These are phyloP conservation scores for Geotrichum carabidarum DNA, from an alignment of 1,139 yeast genomes.

Conservation along the genomic window DNA sequence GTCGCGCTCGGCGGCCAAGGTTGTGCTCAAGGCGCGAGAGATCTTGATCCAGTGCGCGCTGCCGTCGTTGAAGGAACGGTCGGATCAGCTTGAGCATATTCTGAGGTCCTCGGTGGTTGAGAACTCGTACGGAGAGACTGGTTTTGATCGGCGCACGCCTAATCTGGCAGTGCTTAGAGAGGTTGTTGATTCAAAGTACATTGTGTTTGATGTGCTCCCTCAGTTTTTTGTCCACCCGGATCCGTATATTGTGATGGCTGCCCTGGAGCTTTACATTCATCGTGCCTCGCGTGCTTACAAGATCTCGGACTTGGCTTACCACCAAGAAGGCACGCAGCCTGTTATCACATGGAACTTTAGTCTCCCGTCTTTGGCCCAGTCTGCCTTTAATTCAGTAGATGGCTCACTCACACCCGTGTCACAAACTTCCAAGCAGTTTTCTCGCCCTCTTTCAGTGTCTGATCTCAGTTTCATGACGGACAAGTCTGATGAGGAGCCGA, in stretches of 20 bases:
- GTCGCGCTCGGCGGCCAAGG: conserved; percentile 88
- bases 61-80: conserved; percentile 93
- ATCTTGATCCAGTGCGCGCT: conserved; percentile 91
- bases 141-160: conserved; percentile 70
- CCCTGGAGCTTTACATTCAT: conserved; percentile 92
- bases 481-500: conserved; percentile 51
- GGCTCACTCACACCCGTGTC: conserved; percentile 19
- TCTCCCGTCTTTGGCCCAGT: conserved; percentile 63
- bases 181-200: conserved; percentile 91
- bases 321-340: conserved; percentile 49
- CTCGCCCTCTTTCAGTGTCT: conserved; percentile 73
- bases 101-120: conserved; percentile 87
- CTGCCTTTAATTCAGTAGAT: conserved; percentile 43
- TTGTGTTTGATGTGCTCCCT: conserved; percentile 90
- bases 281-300: conserved; percentile 96
- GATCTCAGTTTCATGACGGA: conserved; percentile 83
- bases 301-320: conserved; percentile 67
- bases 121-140: conserved; percentile 74
- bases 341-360: conserved; percentile 87
- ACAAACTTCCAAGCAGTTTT: conserved; percentile 57
- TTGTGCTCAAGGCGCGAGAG: conserved; percentile 91
- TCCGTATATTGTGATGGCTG: conserved; percentile 89
- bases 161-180: conserved; percentile 75
- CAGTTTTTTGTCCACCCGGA: conserved; percentile 83
- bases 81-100: conserved; percentile 95